Base-by-base conservation (phyloP, 768 basidiomycete genomes). In the Leccinum aurantiacum region DNA sequence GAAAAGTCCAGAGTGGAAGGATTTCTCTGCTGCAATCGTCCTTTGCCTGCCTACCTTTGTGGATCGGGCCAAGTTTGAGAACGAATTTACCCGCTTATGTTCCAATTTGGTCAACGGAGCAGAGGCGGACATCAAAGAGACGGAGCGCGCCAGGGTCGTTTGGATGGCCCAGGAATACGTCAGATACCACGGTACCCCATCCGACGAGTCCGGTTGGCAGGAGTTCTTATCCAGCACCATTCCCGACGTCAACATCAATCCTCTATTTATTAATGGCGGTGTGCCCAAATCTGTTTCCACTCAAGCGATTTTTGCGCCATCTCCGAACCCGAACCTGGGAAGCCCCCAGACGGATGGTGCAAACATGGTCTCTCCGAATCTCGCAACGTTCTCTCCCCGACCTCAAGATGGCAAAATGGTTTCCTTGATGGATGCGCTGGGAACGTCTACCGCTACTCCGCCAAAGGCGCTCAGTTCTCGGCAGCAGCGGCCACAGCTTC, bases 111-210 rank as follows among this genome's bases (percentile, higher is more conserved):
- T 91, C 35, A 79, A 76, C 31, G 87, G 88, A 0, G 82, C 84
- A 1, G 73, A 74, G 1, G 79, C 78, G 22, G 75, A 75, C 37
- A 59, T 60, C 48, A 75, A 70, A 56, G 74, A 73, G 44, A 75
- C 74, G 22, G 74, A 77, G 59, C 79, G 76, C 29, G 60, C 70
- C 33, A 78, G 86, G 49, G 84, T 90, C 3, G 71, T 68, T 13
- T 90, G 89, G 89, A 76, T 93, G 53, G 85, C 83, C 0, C 78
- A 77, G 15, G 82, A 87, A 69, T 93, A 93, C 63, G 66, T 90
- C 53, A 72, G 80, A 38, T 84, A 80, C 60, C 82, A 89, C 62
- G 84, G 82, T 3, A 57, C 64, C 1, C 83, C 88, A 3, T 79
- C 75, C 13, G 84, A 90, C 62, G 64, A 64, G 24, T 60, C 67